These are phyloP conservation scores for Macrophomina tecta DNA, from an alignment of 2,329 filamentous ascomycete genomes.

Conservation along the genomic window DNA sequence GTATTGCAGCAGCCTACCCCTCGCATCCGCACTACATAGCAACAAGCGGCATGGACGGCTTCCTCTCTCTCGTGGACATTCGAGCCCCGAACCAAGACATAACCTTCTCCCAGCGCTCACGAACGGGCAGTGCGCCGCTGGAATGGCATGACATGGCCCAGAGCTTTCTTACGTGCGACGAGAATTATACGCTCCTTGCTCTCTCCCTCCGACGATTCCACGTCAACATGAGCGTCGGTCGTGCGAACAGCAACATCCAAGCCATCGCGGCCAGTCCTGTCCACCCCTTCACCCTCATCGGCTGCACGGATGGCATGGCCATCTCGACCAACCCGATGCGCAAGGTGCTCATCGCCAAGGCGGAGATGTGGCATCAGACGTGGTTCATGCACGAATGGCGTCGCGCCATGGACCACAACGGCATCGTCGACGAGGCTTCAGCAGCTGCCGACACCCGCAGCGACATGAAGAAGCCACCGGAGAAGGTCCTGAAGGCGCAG, in stretches of 20 bases:
- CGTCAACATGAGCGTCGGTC: slow-evolving; percentile 47
- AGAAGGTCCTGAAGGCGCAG: neutral
- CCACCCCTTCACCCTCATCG: slow-evolving; percentile 62
- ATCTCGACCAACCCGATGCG: slow-evolving; percentile 59
- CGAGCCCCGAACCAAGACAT: slow-evolving; percentile 53
- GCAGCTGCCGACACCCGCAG: slow-evolving; percentile 14
- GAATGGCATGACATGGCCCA: slow-evolving; percentile 63
- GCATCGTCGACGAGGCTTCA: neutral
- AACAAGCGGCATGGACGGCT: slow-evolving; percentile 61
- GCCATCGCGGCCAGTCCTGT: slow-evolving; percentile 57
- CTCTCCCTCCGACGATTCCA: slow-evolving; percentile 61
- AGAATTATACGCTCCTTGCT: slow-evolving; percentile 58
- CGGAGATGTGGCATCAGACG: slow-evolving; percentile 58
- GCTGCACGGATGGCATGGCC: slow-evolving; percentile 59
- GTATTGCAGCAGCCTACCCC: slow-evolving; percentile 59
- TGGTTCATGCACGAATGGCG: slow-evolving; percentile 67
- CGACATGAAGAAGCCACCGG: slow-evolving; percentile 5
- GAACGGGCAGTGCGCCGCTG: slow-evolving; percentile 56
- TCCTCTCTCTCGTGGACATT: slow-evolving; percentile 61
- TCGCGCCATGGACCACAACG: slow-evolving; percentile 27
- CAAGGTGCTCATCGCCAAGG: slow-evolving; percentile 57
- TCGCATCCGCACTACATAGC: slow-evolving; percentile 59
- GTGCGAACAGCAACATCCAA: slow-evolving; percentile 46
- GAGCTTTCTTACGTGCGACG: slow-evolving; percentile 60
- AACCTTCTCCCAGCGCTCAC: slow-evolving; percentile 54